These are phyloP conservation scores for Pharus latifolius DNA, from an alignment of 176 grass and related monocot species.

Conservation along the genomic window DNA sequence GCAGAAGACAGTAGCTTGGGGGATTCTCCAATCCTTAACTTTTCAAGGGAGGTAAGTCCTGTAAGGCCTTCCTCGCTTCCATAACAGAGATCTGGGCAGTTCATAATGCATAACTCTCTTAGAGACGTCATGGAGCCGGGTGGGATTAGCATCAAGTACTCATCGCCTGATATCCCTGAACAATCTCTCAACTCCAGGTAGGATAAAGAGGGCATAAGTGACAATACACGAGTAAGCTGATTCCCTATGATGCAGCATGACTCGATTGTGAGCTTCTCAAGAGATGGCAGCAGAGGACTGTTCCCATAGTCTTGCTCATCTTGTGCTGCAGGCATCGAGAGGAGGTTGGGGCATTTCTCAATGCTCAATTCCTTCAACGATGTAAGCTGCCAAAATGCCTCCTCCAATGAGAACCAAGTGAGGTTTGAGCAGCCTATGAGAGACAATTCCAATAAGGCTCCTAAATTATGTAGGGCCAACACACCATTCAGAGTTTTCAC, in stretches of 20 bases:
- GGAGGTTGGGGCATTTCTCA: not conserved
- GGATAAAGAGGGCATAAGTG: not conserved
- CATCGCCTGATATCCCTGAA: not conserved
- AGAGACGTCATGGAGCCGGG: not conserved
- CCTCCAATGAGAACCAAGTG: not conserved
- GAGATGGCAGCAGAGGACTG: not conserved
- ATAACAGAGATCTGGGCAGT: not conserved
- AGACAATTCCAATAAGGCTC: not conserved
- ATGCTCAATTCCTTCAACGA: conserved; percentile 9
- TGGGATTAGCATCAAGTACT: not conserved
- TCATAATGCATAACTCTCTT: not conserved
- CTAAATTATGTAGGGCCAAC: not conserved
- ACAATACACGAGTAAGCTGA: conserved; percentile 4
- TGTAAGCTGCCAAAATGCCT: not conserved
- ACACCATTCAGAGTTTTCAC: not conserved
- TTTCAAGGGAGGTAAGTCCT: conserved; percentile 11
- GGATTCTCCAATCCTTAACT: not conserved
- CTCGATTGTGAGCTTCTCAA: conserved; percentile 5
- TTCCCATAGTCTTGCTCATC: conserved; percentile 2
- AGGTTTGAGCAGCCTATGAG: not conserved
- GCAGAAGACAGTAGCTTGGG: conserved; percentile 8
- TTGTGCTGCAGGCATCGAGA: not conserved
- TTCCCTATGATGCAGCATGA: conserved; percentile 6
- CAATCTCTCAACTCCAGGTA: conserved; percentile 3
- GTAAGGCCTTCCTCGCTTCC: not conserved